Base-by-base conservation (phyloP, 495 filamentous ascomycete species). In the Aspergillus bridgeri region DNA sequence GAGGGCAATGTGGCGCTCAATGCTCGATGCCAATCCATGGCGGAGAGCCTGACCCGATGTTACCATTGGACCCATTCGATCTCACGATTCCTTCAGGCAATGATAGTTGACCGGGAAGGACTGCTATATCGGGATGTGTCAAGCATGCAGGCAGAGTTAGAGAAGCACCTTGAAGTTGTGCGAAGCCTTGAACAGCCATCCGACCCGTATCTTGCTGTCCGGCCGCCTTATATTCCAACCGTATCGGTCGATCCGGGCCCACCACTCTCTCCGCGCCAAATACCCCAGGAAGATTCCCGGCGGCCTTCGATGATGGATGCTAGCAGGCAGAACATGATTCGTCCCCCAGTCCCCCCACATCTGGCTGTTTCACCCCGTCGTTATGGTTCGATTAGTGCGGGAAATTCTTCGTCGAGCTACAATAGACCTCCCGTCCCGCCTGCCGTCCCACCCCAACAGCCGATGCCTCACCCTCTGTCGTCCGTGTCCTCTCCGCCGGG, bases 181-280 rank as follows among this genome's bases (percentile, higher is more conserved):
- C 81, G 85, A 23, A 68, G 72, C 44, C 77, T 93, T 21, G 93
- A 97, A 57, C 89, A 91, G 53, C 82, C 87, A 24, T 86, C 89
- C 60, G 92, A 96, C 52, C 74, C 82, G 24, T 77, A 90, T 21
- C 83, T 94, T 64, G 83, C 88, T 42, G 87, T 84, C 27, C 86
- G 87, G 54, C 90, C 88, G 55, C 82, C 88, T 17, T 92, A 87
- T 70, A 89, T 93, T 67, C 83, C 83, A 48, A 88, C 84, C 62
- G 75, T 91, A 58, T 73, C 85, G 33, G 69, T 83, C 22, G 90
- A 92, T 51, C 62, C 77, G 50, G 87, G 87, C 45, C 86, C 89
- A 5, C 91, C 94, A 33, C 76, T 96, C 17, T 97, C 94, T n/a
- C 94, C 94, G 24, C 89, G 91, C 38, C 94, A 97, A 75, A 70